Base-by-base conservation (phyloP, 192 early-diverging fungal species). In the Gaertneriomyces sp. region DNA sequence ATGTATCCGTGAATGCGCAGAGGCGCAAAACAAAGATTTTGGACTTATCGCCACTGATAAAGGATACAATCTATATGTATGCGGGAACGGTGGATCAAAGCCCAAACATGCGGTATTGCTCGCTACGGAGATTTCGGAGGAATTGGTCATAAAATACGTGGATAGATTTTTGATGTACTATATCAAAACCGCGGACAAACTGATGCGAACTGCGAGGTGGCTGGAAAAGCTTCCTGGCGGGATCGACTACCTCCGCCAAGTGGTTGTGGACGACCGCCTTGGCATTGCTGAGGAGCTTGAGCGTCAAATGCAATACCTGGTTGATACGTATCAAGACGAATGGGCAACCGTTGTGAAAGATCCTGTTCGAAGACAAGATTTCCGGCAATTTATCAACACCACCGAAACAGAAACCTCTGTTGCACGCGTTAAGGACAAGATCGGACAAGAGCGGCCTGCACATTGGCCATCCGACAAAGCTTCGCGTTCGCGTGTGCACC, bases 131-230 rank as follows among this genome's bases (percentile, higher is more conserved):
- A 73, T 80, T 19, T 60, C 80, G 16, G 85, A 87, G 63, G 72
- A 76, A 43, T 41, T 71, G 2, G 75, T 73, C 16, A 76, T 88
- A 41, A 77, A 73, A 17, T 87, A 87, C 50, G 42, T 88, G 0
- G 87, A 88, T 59, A 72, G 87, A 1, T 88, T 87, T 69, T 60
- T 88, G 60, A 88, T 88, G 87, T 89, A 81, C 63, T 88, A 88
- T 60, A 88, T 88, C 54, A 72, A 61, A 1, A 88, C 87, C 20
- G 87, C 87, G 7, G 87, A 88, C 68, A 76, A 69, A 61, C 63
- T 88, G 25, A 76, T 71, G 61, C 77, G 87, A 11, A 88, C 87
- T 7, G 88, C 87, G 0, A 64, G 88, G 8, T 88, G 87, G 87
- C 64, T 88, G 42, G 87, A 88, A 61, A 89, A 89, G 52, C 53